phyloP scores from a whole-genome alignment of 805 yeast species.

The Kuraishia ogatae region DNA sequence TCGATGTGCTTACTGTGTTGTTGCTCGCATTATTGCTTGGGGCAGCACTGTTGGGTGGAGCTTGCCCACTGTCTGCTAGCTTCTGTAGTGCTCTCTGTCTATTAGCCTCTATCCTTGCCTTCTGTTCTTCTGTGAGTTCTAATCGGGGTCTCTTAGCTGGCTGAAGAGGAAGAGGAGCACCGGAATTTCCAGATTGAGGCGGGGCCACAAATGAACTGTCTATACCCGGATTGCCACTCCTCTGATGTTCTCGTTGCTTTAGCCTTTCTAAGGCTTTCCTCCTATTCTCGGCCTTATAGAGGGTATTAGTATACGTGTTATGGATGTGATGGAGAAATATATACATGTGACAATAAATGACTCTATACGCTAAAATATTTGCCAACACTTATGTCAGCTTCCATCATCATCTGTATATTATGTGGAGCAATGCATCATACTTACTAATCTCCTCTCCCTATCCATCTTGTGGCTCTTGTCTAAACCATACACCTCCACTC shows the following conservation, averaged over 20 bases:
- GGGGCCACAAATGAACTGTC: neutral
- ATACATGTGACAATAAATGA: too few relatives aligned
- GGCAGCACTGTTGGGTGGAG: neutral
- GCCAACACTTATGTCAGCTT: too few relatives aligned
- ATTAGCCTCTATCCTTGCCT: slow-evolving; percentile 39
- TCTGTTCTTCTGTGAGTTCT: slow-evolving; percentile 39
- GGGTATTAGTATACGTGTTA: slow-evolving; percentile 4
- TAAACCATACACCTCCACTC: too few relatives aligned
- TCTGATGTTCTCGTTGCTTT: slow-evolving; percentile 27
- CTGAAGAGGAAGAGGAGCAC: neutral
- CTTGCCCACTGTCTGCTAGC: neutral
- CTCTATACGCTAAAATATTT: too few relatives aligned
- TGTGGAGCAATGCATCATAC: slow-evolving; percentile 5
- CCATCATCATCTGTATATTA: neutral
- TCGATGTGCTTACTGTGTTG: neutral
- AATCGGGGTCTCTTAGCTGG: slow-evolving; percentile 8
- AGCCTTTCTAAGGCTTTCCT: slow-evolving; percentile 52
- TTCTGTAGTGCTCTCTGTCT: slow-evolving; percentile 41
- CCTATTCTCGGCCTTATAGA: slow-evolving; percentile 51
- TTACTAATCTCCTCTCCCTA: slow-evolving; percentile 18
- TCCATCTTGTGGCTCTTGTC: slow-evolving; percentile 7
- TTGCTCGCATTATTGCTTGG: too few relatives aligned
- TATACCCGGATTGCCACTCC: slow-evolving; percentile 6
- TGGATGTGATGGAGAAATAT: too few relatives aligned
- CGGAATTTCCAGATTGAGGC: neutral